Base-by-base conservation (phyloP, 176 grass and related monocot species). In the Eleusine indica region DNA sequence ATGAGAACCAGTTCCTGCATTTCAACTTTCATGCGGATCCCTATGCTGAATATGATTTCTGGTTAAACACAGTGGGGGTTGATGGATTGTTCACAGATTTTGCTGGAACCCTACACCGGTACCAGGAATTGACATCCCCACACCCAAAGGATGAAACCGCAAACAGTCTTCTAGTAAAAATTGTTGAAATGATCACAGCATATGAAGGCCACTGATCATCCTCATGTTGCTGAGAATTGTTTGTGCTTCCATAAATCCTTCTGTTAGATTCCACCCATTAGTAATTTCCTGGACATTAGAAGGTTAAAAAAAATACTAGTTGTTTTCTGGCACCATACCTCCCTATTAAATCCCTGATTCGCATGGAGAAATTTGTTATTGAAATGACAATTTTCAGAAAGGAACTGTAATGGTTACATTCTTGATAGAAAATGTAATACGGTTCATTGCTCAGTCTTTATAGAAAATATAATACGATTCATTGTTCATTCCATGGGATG, bases 61-160 rank as follows among this genome's bases (percentile, higher is more conserved):
- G 93, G 96, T 83, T 99, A 88, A 89, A 88, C 30, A 89, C 29
- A 10, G 84, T 92, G 42, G 86, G 96, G n/a, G 80, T 99, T 58
- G 93, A 99, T 83, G 93, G 96, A 7, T 70, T 99, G 64, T 99
- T 99, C 81, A 99, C 96, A 14, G 96, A 99, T 88, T 99, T 99
- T 67, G 88, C 91, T 25, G 93, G 93, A 49, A 90, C 83, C 42
- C 83, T 99, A 42, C 91, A 92, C 73, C 44, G 61, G 66, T 96
- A 94, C 76, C 93, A 96, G 52, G 85, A 94, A 83, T 82, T 94
- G 89, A 47, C 67, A 76, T 66, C 65, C 61, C 84, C 95, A 10
- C 75, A 90, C 72, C 72, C 64, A 1, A 82, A 86, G 64, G 81
- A 68, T 53, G 83, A 91, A 72, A 91, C 81, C 0, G 89, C 93